Evolutionary conservation across 2,329 filamentous ascomycete species (phyloP).

Genomic region (Penicillium thymicola): DNA sequence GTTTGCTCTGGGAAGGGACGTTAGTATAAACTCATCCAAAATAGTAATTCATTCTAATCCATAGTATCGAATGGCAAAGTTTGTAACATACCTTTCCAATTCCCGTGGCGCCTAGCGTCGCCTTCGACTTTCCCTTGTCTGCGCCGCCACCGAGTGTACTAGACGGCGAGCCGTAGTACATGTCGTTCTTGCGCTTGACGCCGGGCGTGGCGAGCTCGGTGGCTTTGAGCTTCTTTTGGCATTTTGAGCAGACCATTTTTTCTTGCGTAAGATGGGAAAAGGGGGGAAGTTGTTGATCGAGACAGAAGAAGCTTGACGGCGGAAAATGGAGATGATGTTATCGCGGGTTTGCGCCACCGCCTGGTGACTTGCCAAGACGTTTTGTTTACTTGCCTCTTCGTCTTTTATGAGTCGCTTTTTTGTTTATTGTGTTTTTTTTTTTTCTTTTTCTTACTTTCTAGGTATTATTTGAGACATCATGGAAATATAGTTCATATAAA

Average conservation of each 20-base stretch:
- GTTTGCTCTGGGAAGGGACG: slow-evolving; percentile 53
- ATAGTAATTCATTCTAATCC: not conserved
- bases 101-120: slow-evolving; percentile 56
- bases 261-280: not conserved
- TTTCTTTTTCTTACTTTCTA: not conserved
- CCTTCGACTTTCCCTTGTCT: slow-evolving; percentile 31
- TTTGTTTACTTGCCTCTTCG: not conserved
- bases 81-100: slow-evolving; percentile 53
- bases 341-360: slow-evolving; percentile 16
- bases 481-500: not conserved
- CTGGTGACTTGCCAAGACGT: slow-evolving; percentile 14
- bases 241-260: slow-evolving; percentile 63
- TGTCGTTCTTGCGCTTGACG: slow-evolving; percentile 65
- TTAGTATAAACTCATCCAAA: not conserved
- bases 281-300: not conserved
- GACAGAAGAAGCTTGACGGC: not conserved
- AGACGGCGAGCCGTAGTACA: slow-evolving; percentile 61
- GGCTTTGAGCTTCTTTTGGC: slow-evolving; percentile 58
- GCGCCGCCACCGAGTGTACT: slow-evolving; percentile 35
- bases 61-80: not conserved
- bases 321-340: slow-evolving; percentile 15
- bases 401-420: not conserved
- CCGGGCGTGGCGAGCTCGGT: slow-evolving; percentile 62
- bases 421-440: not conserved
- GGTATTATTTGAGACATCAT: not conserved